Percentiles rank a stretch among this genome's conserved stretches.
phyloP scores from a whole-genome alignment of 2,329 filamentous ascomycete species.

The Pseudogymnoascus verrucosus region DNA sequence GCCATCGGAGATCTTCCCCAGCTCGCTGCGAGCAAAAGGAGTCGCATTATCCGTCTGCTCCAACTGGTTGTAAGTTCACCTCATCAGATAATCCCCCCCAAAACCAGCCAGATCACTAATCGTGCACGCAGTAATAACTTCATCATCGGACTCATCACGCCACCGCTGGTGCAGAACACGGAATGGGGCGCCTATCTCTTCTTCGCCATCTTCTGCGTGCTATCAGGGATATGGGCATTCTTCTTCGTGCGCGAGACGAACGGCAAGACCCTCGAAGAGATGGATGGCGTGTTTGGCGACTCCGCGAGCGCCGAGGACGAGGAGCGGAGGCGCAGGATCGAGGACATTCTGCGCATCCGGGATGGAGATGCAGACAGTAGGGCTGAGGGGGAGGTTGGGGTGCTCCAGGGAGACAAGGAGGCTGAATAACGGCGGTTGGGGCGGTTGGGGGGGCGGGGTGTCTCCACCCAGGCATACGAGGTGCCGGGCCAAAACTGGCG shows the following conservation, averaged over 20 bases:
- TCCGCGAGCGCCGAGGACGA: slow-evolving; percentile 10
- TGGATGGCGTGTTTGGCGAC: slow-evolving; percentile 34
- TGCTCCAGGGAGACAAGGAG: background rate
- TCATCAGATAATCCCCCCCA: background rate
- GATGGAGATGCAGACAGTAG: background rate
- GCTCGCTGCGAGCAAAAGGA: slow-evolving; percentile 53
- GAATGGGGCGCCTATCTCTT: slow-evolving; percentile 50
- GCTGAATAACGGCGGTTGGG: background rate
- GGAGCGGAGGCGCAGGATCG: slow-evolving; percentile 7
- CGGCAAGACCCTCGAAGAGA: slow-evolving; percentile 45
- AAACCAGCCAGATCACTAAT: background rate
- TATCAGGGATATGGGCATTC: slow-evolving; percentile 43
- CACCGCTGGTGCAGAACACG: slow-evolving; percentile 52
- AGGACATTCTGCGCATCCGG: background rate
- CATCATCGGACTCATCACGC: slow-evolving; percentile 53
- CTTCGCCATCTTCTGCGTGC: slow-evolving; percentile 43
- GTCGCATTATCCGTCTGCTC: slow-evolving; percentile 55
- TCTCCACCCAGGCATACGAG: background rate
- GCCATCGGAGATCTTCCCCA: slow-evolving; percentile 56
- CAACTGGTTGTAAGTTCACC: slow-evolving; percentile 45
- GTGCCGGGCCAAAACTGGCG: background rate
- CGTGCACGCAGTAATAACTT: slow-evolving; percentile 28
- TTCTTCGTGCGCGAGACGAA: slow-evolving; percentile 51
- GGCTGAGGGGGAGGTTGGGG: background rate
- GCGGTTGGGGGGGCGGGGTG: background rate